Base-by-base conservation (phyloP, 305 asterid genomes). In the Ruellia speciosa region DNA sequence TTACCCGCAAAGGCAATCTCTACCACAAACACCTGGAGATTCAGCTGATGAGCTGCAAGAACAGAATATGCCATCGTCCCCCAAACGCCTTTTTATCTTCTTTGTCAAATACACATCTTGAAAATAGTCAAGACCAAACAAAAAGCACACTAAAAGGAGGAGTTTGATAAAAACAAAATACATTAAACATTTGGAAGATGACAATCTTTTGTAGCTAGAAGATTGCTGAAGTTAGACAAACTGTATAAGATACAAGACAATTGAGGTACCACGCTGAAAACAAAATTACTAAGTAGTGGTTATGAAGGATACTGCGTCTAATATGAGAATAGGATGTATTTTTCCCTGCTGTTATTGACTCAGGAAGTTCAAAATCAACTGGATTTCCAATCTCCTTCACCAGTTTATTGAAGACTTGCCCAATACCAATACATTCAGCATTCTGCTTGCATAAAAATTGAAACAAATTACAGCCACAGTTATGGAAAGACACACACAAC, bases 1-100 rank as follows among this genome's bases (percentile, higher is more conserved):
- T 70, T 72, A 92, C 99, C 97, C 70, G 77, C 97, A 92, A 49
- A 75, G 89, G 83, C 99, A 88, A 79, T 88, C 90, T 76, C 73
- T 76, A 65, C 78, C 87, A 75, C 99, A 92, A 54, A 76, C 87
- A 40, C 75, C 88, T 40, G 90, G 72, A 65, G 95, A 71, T 69
- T 79, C 97, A 56, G 78, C 48, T 7, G 82, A 55, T 24, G 86
- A 75, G 76, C 79, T 74, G 87, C 99, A 92, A 67, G 90, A 70
- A 75, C 99, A 92, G 65, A 72, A 88, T 64, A 86, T 88, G 63
- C 95, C 96, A 76, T 88, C 97, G 56, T 92, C 99, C 62, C 80
- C 86, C 70, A 67, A 65, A 28, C 94, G 95, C 79, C 68, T 80
- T 78, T 88, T 92, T 41, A 81, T 66, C 80, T 69, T 88, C 86